Evolutionary conservation across 164 flowering plant genomes (phyloP).

Genomic region (Sextonia rubra): DNA sequence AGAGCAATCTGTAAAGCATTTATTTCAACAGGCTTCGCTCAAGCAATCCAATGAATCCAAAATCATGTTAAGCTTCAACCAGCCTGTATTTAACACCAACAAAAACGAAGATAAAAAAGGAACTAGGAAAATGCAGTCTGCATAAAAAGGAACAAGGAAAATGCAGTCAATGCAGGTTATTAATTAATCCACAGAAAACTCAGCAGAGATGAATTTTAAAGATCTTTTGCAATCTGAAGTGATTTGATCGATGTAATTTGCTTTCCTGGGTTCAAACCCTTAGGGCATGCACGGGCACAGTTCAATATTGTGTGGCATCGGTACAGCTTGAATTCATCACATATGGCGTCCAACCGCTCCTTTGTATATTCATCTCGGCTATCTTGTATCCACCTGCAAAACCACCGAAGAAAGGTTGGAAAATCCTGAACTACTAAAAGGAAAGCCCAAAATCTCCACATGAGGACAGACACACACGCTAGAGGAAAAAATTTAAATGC

Average conservation of each 20-base stretch:
- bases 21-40: neutral
- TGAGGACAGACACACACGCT: too few species aligned
- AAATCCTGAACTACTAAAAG: too few species aligned
- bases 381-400: conserved; percentile 86
- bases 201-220: conserved; percentile 3
- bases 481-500: too few species aligned
- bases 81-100: neutral
- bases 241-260: conserved; percentile 73
- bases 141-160: neutral
- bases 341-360: conserved; percentile 59
- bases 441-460: too few species aligned
- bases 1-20: too few species aligned
- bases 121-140: neutral
- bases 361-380: conserved; percentile 93
- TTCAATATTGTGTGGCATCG: conserved; percentile 96
- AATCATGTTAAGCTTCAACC: neutral
- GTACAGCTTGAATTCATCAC: conserved; percentile 91
- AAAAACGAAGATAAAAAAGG: neutral
- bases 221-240: conserved; percentile 36
- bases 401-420: neutral
- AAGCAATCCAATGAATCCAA: neutral
- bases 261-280: conserved; percentile 95
- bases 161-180: neutral
- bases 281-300: conserved; percentile 97
- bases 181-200: neutral